phyloP scores from a whole-genome alignment of 805 yeast species.

The Alloascoidea hylecoeti region DNA sequence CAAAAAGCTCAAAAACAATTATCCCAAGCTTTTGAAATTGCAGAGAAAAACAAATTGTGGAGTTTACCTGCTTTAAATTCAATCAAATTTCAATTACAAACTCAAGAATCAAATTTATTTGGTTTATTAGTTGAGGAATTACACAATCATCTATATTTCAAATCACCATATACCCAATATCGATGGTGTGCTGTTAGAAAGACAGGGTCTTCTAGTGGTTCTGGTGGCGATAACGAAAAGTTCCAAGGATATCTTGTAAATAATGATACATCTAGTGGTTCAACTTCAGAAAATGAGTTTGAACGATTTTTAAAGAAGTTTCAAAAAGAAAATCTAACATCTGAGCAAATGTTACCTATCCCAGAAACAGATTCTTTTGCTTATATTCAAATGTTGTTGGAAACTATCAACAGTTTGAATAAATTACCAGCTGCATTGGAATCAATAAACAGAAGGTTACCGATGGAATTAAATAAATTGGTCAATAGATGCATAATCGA shows the following conservation, averaged over 20 bases:
- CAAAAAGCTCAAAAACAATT: conserved; percentile 23
- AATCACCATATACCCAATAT: conserved; percentile 20
- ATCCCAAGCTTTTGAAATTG: conserved; percentile 24
- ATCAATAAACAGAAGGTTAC: conserved; percentile 36
- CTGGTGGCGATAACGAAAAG: not conserved
- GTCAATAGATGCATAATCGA: conserved; percentile 52
- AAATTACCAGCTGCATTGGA: conserved; percentile 44
- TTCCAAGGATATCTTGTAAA: not conserved
- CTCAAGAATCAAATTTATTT: conserved; percentile 46
- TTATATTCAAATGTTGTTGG: conserved; percentile 37
- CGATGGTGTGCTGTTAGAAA: conserved; percentile 13
- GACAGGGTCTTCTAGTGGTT: not conserved
- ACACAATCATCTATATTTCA: conserved; percentile 52
- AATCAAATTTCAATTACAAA: conserved; percentile 34
- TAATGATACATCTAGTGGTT: conserved; percentile 5
- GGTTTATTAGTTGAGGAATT: conserved; percentile 70
- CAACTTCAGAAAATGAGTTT: conserved; percentile 11
- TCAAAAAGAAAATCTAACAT: conserved; percentile 3
- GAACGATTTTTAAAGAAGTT: conserved; percentile 9
- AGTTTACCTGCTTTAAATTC: conserved; percentile 36
- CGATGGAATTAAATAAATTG: conserved; percentile 49
- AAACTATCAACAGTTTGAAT: conserved; percentile 44
- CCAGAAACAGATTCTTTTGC: conserved; percentile 31
- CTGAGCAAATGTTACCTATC: too few species aligned
- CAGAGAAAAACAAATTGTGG: conserved; percentile 42